Evolutionary conservation across 2,329 filamentous ascomycete species (phyloP).

Genomic region (Pseudogymnoascus pannorum): DNA sequence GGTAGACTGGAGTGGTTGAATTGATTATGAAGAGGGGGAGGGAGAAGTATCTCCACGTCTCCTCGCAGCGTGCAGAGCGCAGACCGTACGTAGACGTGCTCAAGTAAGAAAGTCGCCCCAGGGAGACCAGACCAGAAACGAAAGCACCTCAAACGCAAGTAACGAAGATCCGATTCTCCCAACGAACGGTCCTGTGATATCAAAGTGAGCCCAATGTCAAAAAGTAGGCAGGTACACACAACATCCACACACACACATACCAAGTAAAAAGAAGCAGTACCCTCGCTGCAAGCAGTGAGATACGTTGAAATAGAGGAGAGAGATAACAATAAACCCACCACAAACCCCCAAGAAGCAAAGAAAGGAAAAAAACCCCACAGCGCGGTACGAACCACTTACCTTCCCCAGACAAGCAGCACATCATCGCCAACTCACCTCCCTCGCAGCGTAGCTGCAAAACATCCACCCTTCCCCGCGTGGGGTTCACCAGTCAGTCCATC

Average conservation of each 20-base stretch:
- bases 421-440: no score
- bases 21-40: no score
- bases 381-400: not conserved
- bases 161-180: not conserved
- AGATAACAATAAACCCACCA: no score
- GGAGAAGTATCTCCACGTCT: not conserved
- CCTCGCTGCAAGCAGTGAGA: no score
- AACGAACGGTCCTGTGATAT: not conserved
- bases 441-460: no score
- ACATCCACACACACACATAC: no score
- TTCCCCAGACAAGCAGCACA: not conserved
- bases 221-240: no score
- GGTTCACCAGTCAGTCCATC: no score
- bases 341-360: not conserved
- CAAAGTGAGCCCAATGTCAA: not conserved
- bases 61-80: not conserved
- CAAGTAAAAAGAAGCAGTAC: not conserved
- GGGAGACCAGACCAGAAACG: not conserved
- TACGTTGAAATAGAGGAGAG: no score
- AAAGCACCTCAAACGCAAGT: not conserved
- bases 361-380: not conserved
- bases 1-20: no score
- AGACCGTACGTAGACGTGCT: not conserved
- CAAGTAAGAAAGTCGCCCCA: no score
- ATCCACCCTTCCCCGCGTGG: no score